phyloP scores from a whole-genome alignment of 2,329 filamentous ascomycete species.

The Xylaria hypoxylon region DNA sequence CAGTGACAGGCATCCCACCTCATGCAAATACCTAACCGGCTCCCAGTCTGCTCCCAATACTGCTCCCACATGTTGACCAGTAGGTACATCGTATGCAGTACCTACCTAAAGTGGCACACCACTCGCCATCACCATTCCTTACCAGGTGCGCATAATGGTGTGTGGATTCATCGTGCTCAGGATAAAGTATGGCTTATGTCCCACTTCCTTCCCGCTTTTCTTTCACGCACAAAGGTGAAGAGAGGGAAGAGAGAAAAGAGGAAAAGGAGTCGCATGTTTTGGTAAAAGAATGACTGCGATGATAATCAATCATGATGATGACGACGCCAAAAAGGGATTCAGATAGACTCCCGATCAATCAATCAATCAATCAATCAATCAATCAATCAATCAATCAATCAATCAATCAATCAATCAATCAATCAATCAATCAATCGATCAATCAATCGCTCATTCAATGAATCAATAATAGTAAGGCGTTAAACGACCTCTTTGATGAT shows the following conservation, averaged over 20 bases:
- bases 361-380: no score
- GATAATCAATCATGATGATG: not conserved
- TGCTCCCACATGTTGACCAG: constrained; percentile 19
- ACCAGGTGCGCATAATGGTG: constrained; percentile 20
- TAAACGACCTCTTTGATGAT: not conserved
- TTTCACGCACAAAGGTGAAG: not conserved
- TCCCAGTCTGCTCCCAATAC: not conserved
- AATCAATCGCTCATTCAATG: no score
- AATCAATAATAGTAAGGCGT: not conserved
- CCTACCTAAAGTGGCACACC: constrained; percentile 9
- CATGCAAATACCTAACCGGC: constrained; percentile 17
- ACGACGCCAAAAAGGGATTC: not conserved
- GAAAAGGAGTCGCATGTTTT: not conserved
- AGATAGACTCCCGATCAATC: not conserved
- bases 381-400: no score
- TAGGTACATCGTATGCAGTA: constrained; percentile 24
- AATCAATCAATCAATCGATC: no score
- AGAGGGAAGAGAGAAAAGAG: not conserved
- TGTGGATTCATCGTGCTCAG: constrained; percentile 26
- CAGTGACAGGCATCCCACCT: constrained; percentile 28
- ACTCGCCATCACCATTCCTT: constrained; percentile 20
- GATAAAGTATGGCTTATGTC: constrained; percentile 30
- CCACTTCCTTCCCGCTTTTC: constrained; percentile 22
- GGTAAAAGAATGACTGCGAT: not conserved
- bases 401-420: not conserved